phyloP scores from a whole-genome alignment of 2,329 filamentous ascomycete species.

The Zymoseptoria ardabiliae region DNA sequence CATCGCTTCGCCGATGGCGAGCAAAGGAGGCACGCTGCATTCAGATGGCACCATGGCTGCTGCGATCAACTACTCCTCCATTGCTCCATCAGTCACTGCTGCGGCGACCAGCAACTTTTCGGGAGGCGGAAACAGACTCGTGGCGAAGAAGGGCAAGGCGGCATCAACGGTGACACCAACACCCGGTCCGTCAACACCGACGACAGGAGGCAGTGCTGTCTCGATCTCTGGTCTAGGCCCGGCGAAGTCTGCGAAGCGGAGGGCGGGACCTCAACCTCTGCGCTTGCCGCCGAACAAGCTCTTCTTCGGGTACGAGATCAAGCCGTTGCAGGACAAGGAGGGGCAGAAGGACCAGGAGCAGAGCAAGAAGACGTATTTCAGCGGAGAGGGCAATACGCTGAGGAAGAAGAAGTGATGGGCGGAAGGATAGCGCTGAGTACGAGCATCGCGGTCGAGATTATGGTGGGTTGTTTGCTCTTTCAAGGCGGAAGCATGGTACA shows the following conservation, averaged over 20 bases:
- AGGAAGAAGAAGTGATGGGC: conserved; percentile 58
- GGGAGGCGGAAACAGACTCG: conserved; percentile 73
- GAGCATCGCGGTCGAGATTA: neutral
- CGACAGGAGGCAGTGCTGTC: conserved; percentile 43
- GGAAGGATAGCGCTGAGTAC: neutral
- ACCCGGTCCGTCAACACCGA: conserved; percentile 45
- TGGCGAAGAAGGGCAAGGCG: conserved; percentile 70
- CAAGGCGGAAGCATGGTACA: neutral
- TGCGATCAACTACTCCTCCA: conserved; percentile 90
- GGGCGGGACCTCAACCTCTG: conserved; percentile 78
- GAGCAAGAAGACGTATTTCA: conserved; percentile 54
- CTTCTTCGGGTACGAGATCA: conserved; percentile 94
- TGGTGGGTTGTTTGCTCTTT: neutral
- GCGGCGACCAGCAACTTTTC: conserved; percentile 70
- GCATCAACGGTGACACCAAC: conserved; percentile 20
- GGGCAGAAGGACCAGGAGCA: conserved; percentile 56
- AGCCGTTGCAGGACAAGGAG: conserved; percentile 73
- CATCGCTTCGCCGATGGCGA: conserved; percentile 42
- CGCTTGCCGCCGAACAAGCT: conserved; percentile 80
- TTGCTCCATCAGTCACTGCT: conserved; percentile 67
- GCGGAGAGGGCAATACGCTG: conserved; percentile 74
- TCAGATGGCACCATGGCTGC: conserved; percentile 91
- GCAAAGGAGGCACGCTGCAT: conserved; percentile 66
- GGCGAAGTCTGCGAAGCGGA: conserved; percentile 37
- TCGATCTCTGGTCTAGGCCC: conserved; percentile 28